Evolutionary conservation across 305 asterid genomes (phyloP).

Genomic region (Fraxinus albicans): DNA sequence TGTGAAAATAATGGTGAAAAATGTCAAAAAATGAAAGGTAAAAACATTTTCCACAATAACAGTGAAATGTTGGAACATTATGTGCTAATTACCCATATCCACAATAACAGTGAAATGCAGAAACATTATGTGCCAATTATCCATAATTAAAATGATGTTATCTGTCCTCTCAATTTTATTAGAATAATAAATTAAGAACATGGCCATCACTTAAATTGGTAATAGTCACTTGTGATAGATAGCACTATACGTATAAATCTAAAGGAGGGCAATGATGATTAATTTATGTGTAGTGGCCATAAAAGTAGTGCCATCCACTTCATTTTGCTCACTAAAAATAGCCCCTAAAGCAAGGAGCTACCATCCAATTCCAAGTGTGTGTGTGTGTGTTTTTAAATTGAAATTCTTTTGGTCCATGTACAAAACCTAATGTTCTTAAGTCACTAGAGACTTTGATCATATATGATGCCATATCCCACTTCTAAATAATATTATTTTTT

Average conservation of each 20-base stretch:
- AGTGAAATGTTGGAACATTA: too few species aligned
- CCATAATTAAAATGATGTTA: neutral
- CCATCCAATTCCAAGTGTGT: conserved; percentile 11
- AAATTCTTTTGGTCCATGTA: neutral
- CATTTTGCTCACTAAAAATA: conserved; percentile 20
- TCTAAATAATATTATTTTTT: conserved; percentile 12
- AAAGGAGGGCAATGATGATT: neutral
- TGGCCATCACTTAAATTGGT: neutral
- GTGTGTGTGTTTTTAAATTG: neutral
- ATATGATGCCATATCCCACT: conserved; percentile 37
- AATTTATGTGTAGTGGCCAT: conserved; percentile 23
- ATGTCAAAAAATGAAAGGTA: too few species aligned
- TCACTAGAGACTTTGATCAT: conserved; percentile 21
- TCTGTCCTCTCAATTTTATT: neutral
- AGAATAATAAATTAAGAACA: neutral
- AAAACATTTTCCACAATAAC: too few species aligned
- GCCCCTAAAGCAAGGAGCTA: conserved; percentile 32
- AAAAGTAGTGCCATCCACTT: conserved; percentile 30
- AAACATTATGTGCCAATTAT: too few species aligned
- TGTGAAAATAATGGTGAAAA: too few species aligned
- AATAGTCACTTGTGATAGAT: neutral
- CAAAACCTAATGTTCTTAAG: conserved; percentile 11
- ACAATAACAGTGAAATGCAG: too few species aligned
- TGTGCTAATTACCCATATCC: too few species aligned
- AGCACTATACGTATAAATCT: neutral